Evolutionary conservation across 176 grass and related monocot species (phyloP), one percentile per base, ranked within the genome.

Genomic region (Poa pratensis): DNA sequence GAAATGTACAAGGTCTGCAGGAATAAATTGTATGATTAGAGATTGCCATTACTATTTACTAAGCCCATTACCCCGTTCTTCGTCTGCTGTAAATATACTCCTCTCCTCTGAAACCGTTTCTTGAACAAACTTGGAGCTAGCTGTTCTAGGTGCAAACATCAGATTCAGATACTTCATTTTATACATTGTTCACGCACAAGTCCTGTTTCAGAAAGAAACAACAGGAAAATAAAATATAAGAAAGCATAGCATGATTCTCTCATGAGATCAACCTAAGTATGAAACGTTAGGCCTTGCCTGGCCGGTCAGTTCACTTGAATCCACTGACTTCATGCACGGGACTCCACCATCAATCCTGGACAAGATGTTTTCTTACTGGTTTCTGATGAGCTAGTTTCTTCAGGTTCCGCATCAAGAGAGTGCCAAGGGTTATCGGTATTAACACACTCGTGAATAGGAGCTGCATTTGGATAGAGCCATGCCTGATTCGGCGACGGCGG

Each of bases 61-160:
- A 65, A 45, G 48, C 16, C 69, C 45, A 84, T 86, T 61, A 92
- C 88, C 77, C 80, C 87, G 74, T 84, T 83, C 80, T 81, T 78
- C 79, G 86, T 90, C 28, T 35, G 34, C 34, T 35, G 34, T 35
- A 35, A 35, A 35, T 35, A 35, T 35, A 35, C 34, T 5, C 34
- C 34, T 35, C 34, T 35, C 34, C 2, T 35, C 34, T 35, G 34
- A 5, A 35, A 35, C 34, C 34, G 34, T 35, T 35, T 40, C 62
- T 89, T n/a, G 91, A 84, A 55, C 85, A 86, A 37, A 42, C 77
- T 71, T n/a, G 85, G 87, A 49, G 77, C 42, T 24, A 35, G 4
- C 34, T 35, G 88, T 94, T 58, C 83, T 89, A 93, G 69, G 89
- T 96, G 88, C 67, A 72, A 86, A 80, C 18, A 79, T 35, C 34